These are phyloP conservation scores for Populus alba DNA, from an alignment of 345 rosid species.

Conservation along the genomic window DNA sequence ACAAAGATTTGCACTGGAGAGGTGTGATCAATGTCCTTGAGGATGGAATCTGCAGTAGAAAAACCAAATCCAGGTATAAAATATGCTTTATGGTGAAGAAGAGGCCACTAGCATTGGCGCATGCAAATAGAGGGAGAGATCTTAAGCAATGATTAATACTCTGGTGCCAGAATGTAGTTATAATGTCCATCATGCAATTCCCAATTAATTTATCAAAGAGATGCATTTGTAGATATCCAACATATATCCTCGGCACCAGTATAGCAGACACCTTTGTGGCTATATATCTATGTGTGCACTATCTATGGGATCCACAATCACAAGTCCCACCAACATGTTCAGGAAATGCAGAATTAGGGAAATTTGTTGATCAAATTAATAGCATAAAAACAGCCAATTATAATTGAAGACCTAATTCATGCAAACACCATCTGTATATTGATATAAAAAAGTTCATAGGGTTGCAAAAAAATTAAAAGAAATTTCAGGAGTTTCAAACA, in stretches of 20 bases:
- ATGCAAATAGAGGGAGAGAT: background rate
- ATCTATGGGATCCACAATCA: background rate
- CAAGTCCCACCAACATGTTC: background rate
- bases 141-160: background rate
- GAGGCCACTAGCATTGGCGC: background rate
- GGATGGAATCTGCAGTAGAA: slow-evolving; percentile 55
- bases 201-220: background rate
- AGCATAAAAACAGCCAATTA: background rate
- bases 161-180: background rate
- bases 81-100: background rate
- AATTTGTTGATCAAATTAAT: background rate
- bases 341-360: background rate
- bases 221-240: background rate
- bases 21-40: slow-evolving; percentile 91
- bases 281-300: background rate
- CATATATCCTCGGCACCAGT: background rate
- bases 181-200: background rate
- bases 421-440: background rate
- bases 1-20: slow-evolving; percentile 89
- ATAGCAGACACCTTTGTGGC: background rate
- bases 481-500: background rate
- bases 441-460: background rate
- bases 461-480: background rate
- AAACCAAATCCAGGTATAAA: slow-evolving; percentile 4
- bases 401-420: background rate